phyloP scores from a whole-genome alignment of 2,329 filamentous ascomycete genomes.

The Colletotrichum musicola region DNA sequence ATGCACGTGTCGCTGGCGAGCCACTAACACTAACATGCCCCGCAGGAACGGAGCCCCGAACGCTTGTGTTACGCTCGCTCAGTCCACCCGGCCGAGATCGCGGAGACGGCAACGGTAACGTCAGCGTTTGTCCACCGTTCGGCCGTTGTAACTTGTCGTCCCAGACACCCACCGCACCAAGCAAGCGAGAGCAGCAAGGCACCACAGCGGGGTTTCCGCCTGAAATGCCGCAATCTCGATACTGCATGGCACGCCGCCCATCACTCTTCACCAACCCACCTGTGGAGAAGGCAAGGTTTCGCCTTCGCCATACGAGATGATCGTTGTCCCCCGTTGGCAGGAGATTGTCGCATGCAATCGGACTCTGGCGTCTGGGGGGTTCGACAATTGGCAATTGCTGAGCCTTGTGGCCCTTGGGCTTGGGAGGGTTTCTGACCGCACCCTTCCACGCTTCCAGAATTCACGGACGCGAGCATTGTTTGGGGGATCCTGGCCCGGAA shows the following conservation, averaged over 20 bases:
- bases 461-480: not conserved
- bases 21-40: slow-evolving; percentile 19
- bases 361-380: not conserved
- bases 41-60: slow-evolving; percentile 26
- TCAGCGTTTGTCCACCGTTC: slow-evolving; percentile 32
- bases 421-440: slow-evolving; percentile 1
- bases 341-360: slow-evolving; percentile 17
- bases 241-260: slow-evolving; percentile 24
- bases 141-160: not conserved
- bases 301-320: slow-evolving; percentile 24
- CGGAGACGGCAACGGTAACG: slow-evolving; percentile 31
- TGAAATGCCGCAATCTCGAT: slow-evolving; percentile 37
- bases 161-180: too few relatives aligned
- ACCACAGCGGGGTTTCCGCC: slow-evolving; percentile 21
- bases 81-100: slow-evolving; percentile 34
- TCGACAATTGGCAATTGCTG: not conserved
- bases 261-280: slow-evolving; percentile 31
- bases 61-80: slow-evolving; percentile 23
- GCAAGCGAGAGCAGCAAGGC: not conserved
- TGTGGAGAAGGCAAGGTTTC: slow-evolving; percentile 19
- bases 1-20: slow-evolving; percentile 9
- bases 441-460: not conserved
- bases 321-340: slow-evolving; percentile 10
- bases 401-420: slow-evolving; percentile 23
- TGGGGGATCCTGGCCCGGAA: not conserved